Evolutionary conservation across 225 moss, liverwort and hornwort genomes (phyloP).

Genomic region (Antitrichia curtipendula): DNA sequence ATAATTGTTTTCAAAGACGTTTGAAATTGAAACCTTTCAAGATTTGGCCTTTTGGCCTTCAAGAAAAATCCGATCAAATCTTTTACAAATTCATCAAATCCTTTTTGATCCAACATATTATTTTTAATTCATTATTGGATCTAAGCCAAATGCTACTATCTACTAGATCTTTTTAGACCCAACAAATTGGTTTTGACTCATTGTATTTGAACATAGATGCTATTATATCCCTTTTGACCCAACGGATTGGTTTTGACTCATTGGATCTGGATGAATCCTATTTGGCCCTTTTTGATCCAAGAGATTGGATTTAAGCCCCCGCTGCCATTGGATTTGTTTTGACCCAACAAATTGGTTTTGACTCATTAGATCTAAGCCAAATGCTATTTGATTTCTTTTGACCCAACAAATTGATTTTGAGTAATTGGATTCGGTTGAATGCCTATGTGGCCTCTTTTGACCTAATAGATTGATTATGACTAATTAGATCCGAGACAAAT

Average conservation of each 20-base stretch:
- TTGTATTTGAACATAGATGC: neutral
- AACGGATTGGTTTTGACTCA: fast-evolving
- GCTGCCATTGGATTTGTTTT: too few relatives aligned
- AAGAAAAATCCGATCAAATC: fast-evolving
- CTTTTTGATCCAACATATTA: neutral
- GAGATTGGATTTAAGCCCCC: too few relatives aligned
- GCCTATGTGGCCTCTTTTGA: too few relatives aligned
- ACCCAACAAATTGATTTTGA: too few relatives aligned
- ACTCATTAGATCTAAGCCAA: neutral
- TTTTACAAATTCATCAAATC: neutral
- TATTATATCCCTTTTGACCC: fast-evolving
- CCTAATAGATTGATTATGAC: too few relatives aligned
- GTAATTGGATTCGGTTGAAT: too few relatives aligned
- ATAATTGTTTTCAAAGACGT: neutral
- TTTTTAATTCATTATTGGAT: neutral
- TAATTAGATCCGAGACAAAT: too few relatives aligned
- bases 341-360: fast-evolving
- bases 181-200: neutral
- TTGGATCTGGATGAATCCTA: fast-evolving
- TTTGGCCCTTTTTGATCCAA: fast-evolving
- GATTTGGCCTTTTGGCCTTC: too few relatives aligned
- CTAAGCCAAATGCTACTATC: too few relatives aligned
- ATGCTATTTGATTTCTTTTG: too few relatives aligned
- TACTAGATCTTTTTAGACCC: neutral
- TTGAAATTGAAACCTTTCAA: neutral